Conservation (phyloP, 768 basidiomycete genomes). For the Lyophyllum decastes region DNA sequence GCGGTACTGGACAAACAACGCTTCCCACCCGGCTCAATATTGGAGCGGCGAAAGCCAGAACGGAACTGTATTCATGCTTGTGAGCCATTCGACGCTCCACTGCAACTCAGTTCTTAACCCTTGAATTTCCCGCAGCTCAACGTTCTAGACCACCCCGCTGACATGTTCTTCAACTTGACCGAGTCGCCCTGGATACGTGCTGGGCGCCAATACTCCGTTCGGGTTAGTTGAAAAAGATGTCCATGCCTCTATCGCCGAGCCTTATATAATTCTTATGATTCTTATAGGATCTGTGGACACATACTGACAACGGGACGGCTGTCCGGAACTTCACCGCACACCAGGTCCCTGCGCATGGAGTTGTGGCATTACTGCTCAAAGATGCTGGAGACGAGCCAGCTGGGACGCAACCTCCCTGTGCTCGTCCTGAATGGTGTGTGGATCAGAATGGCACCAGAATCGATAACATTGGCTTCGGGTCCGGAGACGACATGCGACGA, state of each 20-base stretch:
- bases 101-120: neutral
- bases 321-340: constrained; percentile 57
- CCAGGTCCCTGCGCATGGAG: constrained; percentile 66
- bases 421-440: constrained; percentile 59
- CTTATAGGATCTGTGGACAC: constrained; percentile 78
- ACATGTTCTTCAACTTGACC: constrained; percentile 60
- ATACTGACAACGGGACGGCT: constrained; percentile 70
- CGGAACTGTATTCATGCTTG: constrained; percentile 68
- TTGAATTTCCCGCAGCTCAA: constrained; percentile 45
- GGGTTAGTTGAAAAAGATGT: constrained; percentile 35
- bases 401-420: constrained; percentile 59
- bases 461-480: constrained; percentile 17
- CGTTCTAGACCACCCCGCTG: constrained; percentile 50
- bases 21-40: constrained; percentile 59
- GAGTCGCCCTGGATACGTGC: constrained; percentile 70
- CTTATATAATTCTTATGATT: neutral
- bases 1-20: constrained; percentile 40
- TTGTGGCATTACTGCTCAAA: constrained; percentile 63
- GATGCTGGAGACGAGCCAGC: constrained; percentile 71
- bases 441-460: constrained; percentile 55
- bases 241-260: neutral
- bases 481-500: neutral
- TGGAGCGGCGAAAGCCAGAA: constrained; percentile 65
- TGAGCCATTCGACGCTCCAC: constrained; percentile 24
- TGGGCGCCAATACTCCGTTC: constrained; percentile 60